Percentiles rank a stretch among this genome's conserved stretches.
Conservation (phyloP, 2,329 filamentous ascomycete species). For the Bisporella sp. region DNA sequence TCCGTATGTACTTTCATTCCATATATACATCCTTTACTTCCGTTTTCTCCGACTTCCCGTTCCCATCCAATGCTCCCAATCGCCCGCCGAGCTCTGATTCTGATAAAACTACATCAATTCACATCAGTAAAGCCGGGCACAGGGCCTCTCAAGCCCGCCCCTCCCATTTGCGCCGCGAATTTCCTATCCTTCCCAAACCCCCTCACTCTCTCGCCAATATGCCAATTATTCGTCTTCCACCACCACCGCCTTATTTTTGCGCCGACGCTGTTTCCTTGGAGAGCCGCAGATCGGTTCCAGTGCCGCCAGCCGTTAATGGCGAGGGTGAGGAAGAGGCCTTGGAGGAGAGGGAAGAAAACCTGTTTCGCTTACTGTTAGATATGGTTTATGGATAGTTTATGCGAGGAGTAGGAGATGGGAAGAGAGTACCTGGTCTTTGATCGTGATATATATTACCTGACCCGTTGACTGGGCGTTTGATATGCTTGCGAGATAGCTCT, state of each 20-base stretch:
- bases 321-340: conserved; percentile 86
- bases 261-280: conserved; percentile 71
- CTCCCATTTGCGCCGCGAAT: conserved; percentile 33
- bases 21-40: no score
- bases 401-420: neutral
- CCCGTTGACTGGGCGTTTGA: conserved; percentile 72
- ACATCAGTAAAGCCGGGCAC: conserved; percentile 21
- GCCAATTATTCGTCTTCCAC: conserved; percentile 92
- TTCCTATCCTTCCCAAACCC: conserved; percentile 19
- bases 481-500: conserved; percentile 93
- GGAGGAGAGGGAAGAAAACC: conserved; percentile 79
- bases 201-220: conserved; percentile 41
- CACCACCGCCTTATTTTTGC: conserved; percentile 83
- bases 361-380: conserved; percentile 28
- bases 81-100: conserved; percentile 15
- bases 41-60: neutral
- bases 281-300: conserved; percentile 74
- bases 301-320: conserved; percentile 80
- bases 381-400: neutral
- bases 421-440: conserved; percentile 70
- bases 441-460: conserved; percentile 75
- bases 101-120: conserved; percentile 21
- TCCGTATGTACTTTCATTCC: no score
- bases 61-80: conserved; percentile 10
- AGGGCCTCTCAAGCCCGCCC: conserved; percentile 27